Percentiles rank a stretch among this genome's conserved stretches.
Evolutionary conservation across 2,329 filamentous ascomycete species (phyloP).

Genomic region (Colletotrichum theobromicola): DNA sequence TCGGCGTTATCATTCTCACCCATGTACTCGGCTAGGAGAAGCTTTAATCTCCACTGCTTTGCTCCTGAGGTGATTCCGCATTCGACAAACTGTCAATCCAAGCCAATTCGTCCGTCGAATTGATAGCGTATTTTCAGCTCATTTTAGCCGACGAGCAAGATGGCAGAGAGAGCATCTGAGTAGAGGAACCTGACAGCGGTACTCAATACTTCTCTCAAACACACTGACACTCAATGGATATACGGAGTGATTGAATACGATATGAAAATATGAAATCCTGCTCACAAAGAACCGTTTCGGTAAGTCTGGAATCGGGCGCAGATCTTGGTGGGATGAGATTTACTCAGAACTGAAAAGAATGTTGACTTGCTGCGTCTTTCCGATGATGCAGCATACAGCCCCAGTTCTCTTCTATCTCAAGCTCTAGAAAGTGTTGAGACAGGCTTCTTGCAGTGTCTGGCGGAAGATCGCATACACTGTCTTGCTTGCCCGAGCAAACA

Average conservation of each 20-base stretch:
- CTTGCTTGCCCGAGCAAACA: not conserved
- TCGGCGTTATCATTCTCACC: not conserved
- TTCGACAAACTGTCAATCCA: not conserved
- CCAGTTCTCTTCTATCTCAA: not conserved
- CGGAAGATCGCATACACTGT: not conserved
- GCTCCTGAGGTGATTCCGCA: accelerated
- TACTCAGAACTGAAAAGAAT: not conserved
- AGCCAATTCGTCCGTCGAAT: not conserved
- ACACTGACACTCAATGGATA: no score
- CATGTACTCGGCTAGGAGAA: no score
- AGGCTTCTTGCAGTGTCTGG: not conserved
- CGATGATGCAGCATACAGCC: not conserved
- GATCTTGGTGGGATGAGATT: not conserved
- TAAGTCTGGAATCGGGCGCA: accelerated
- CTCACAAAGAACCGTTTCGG: not conserved
- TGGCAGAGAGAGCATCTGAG: no score
- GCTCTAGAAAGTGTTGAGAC: not conserved
- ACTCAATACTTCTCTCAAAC: no score
- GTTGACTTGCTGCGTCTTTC: not conserved
- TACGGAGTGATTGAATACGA: no score
- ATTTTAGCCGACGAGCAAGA: not conserved
- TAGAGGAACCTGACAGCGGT: no score
- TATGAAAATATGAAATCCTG: not conserved
- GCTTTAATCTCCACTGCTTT: not conserved
- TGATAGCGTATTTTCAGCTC: not conserved